phyloP scores from a whole-genome alignment of 2,329 filamentous ascomycete genomes.

The Pyrenophora tritici-repentis region DNA sequence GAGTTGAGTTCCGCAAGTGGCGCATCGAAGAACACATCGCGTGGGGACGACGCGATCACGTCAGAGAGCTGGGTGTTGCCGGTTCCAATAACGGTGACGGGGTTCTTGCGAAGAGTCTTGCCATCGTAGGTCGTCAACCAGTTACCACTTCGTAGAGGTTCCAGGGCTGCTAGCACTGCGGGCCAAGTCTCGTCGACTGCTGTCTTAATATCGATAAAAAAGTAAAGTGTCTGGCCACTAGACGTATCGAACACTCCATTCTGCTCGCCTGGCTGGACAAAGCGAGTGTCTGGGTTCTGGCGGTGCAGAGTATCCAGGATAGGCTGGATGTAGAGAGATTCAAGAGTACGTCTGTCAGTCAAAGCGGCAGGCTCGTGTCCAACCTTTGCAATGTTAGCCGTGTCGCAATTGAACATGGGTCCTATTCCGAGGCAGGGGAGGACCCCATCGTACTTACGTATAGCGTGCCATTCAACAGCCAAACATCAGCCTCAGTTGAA shows the following conservation, averaged over 20 bases:
- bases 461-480: constrained; percentile 61
- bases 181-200: constrained; percentile 61
- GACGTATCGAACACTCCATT: constrained; percentile 68
- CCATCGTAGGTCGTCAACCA: constrained; percentile 61
- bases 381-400: constrained; percentile 47
- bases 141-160: constrained; percentile 59
- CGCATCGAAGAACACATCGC: constrained; percentile 65
- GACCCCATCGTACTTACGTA: constrained; percentile 49
- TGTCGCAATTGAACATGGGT: not conserved
- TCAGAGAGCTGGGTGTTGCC: constrained; percentile 54
- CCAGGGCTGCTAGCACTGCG: constrained; percentile 59
- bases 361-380: constrained; percentile 62
- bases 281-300: constrained; percentile 61
- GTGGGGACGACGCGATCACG: constrained; percentile 47
- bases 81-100: constrained; percentile 67
- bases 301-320: constrained; percentile 60
- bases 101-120: constrained; percentile 51
- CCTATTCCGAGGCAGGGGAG: not conserved
- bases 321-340: constrained; percentile 64
- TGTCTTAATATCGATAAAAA: constrained; percentile 69
- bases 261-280: constrained; percentile 52
- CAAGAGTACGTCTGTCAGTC: constrained; percentile 58
- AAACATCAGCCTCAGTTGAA: constrained; percentile 65
- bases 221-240: constrained; percentile 62
- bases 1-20: constrained; percentile 54